Evolutionary conservation across 352 stramenopile species (phyloP).

Genomic region (Pythium vanterpoolii): DNA sequence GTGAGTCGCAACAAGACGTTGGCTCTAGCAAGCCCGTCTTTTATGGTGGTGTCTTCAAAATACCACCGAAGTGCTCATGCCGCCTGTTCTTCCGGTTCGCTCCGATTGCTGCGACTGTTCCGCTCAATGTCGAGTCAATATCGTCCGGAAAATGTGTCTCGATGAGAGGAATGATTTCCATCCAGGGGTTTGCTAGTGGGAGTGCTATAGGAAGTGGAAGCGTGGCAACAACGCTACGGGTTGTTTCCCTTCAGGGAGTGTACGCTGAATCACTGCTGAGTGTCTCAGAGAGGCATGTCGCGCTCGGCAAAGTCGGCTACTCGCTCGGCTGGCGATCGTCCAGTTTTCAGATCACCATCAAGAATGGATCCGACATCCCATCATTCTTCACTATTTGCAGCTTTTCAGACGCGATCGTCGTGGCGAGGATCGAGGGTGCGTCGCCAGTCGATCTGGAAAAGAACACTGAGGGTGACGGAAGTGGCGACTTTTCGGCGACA

Average conservation of each 20-base stretch:
- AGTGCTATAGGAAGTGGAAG: conserved; percentile 3
- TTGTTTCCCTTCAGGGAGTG: conserved; percentile 49
- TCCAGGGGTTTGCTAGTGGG: conserved; percentile 57
- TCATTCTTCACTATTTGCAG: conserved; percentile 61
- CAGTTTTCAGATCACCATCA: conserved; percentile 58
- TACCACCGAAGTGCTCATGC: conserved; percentile 47
- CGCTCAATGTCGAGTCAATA: conserved; percentile 48
- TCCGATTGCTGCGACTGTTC: conserved; percentile 48
- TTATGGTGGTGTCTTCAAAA: conserved; percentile 42
- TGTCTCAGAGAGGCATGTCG: conserved; percentile 47
- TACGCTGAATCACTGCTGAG: conserved; percentile 66
- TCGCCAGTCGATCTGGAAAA: not conserved
- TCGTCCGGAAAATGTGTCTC: conserved; percentile 57
- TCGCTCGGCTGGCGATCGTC: conserved; percentile 70
- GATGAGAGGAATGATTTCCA: conserved; percentile 63
- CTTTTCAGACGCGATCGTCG: conserved; percentile 48
- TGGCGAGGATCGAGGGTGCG: conserved; percentile 31
- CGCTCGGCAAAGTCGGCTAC: conserved; percentile 83
- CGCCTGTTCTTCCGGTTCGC: conserved; percentile 71
- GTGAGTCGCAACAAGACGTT: not conserved
- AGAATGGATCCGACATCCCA: conserved; percentile 64
- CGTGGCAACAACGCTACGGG: conserved; percentile 57
- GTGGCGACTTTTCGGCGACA: not conserved
- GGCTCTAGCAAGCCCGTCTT: conserved; percentile 31
- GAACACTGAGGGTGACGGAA: not conserved